A percentile compares a stretch with the other conserved stretches of the same genome.
Evolutionary conservation across 495 filamentous ascomycete genomes (phyloP).

Genomic region (Podospora fimiseda): DNA sequence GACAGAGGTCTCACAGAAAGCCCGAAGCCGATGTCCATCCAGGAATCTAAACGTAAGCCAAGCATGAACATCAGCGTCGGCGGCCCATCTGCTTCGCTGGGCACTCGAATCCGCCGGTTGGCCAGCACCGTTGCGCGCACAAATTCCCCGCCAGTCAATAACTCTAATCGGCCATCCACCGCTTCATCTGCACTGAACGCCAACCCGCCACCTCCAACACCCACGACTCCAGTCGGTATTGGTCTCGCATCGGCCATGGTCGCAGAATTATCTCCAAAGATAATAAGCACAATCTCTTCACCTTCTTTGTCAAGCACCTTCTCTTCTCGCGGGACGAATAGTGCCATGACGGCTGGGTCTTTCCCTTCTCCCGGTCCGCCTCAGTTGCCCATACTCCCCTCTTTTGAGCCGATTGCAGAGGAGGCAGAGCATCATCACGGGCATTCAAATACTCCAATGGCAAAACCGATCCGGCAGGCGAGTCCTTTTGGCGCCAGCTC

Average conservation of each 20-base stretch:
- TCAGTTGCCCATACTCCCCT: conserved; percentile 19
- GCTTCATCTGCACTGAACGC: not conserved
- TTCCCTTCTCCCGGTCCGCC: conserved; percentile 11
- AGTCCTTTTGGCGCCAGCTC: conserved; percentile 15
- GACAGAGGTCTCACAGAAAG: conserved; percentile 16
- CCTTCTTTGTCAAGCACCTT: conserved; percentile 7
- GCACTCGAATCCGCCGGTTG: conserved; percentile 26
- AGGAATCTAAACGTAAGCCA: conserved; percentile 21
- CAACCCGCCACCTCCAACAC: conserved; percentile 2
- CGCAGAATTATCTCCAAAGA: conserved; percentile 18
- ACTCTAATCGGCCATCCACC: conserved; percentile 1
- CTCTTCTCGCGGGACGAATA: conserved; percentile 11
- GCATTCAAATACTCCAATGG: conserved; percentile 1
- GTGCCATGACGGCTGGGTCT: not conserved
- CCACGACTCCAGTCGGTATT: conserved; percentile 16
- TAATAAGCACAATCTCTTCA: conserved; percentile 5
- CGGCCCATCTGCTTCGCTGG: conserved; percentile 13
- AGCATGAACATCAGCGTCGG: conserved; percentile 18
- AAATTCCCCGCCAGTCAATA: conserved; percentile 6
- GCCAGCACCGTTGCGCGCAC: conserved; percentile 25
- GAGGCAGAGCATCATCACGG: no score
- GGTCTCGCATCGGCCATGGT: conserved; percentile 23
- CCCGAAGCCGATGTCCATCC: conserved; percentile 4
- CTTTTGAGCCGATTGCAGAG: conserved; percentile 22
- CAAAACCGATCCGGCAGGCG: conserved; percentile 1